Evolutionary conservation across 176 grass and related monocot genomes (phyloP).

Genomic region (Lolium perenne): DNA sequence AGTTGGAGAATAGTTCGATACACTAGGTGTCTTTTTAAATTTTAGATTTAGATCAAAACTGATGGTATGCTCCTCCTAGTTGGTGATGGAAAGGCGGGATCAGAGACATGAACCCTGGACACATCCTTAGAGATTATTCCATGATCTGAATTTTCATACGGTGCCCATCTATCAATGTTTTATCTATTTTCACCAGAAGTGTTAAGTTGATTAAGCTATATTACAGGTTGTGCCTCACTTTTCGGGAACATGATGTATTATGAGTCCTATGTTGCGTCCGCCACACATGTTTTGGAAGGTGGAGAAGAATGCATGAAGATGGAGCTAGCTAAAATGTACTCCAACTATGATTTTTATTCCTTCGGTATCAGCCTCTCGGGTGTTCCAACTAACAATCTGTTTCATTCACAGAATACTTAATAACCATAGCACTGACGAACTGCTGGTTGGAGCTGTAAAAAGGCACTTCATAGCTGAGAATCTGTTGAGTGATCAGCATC

Average conservation of each 20-base stretch:
- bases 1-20: not conserved
- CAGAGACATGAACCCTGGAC: not conserved
- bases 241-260: not conserved
- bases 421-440: slow-evolving; percentile 59
- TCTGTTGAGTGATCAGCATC: slow-evolving; percentile 78
- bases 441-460: slow-evolving; percentile 50
- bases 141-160: not conserved
- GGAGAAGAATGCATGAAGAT: slow-evolving; percentile 46
- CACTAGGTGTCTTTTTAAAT: not conserved
- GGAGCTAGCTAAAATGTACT: slow-evolving; percentile 54
- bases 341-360: not conserved
- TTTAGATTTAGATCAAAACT: not conserved
- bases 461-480: slow-evolving; percentile 73
- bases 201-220: slow-evolving; percentile 15
- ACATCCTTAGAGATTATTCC: not conserved
- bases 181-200: not conserved
- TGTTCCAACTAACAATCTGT: slow-evolving; percentile 20
- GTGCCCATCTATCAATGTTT: not conserved
- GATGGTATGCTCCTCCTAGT: not conserved
- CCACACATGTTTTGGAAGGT: not conserved
- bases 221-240: not conserved
- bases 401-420: slow-evolving; percentile 59
- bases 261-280: not conserved
- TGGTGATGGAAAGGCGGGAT: not conserved
- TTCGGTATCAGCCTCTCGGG: not conserved